These are phyloP conservation scores for Forsythia viridissima DNA, from an alignment of 257 asterid genomes.

Conservation along the genomic window DNA sequence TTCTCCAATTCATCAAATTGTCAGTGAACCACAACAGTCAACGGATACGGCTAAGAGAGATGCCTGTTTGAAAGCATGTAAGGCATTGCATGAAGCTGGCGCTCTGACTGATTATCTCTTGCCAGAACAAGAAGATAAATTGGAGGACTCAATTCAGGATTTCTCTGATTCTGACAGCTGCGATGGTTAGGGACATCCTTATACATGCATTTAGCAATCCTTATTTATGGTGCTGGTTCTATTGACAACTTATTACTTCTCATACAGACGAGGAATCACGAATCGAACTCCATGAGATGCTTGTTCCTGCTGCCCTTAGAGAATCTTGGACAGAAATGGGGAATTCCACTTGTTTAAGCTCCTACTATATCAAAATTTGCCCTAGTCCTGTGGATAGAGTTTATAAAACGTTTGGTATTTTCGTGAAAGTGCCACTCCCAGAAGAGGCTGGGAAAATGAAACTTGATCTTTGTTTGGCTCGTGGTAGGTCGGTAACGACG, in stretches of 20 bases:
- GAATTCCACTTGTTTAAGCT: slow-evolving; percentile 48
- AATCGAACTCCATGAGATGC: slow-evolving; percentile 88
- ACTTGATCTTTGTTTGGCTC: slow-evolving; percentile 78
- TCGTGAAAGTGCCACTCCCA: slow-evolving; percentile 75
- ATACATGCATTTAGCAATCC: slow-evolving; percentile 20
- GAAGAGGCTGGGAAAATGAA: slow-evolving; percentile 79
- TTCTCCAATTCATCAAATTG: slow-evolving; percentile 76
- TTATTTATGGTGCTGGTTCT: slow-evolving; percentile 10
- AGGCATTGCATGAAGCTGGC: slow-evolving; percentile 79
- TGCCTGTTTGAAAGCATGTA: slow-evolving; percentile 94
- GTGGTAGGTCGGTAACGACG: slow-evolving; percentile 81
- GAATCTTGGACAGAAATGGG: slow-evolving; percentile 59
- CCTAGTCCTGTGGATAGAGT: slow-evolving; percentile 80
- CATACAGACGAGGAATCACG: slow-evolving; percentile 67
- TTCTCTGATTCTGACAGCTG: slow-evolving; percentile 58
- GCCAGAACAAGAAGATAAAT: slow-evolving; percentile 64
- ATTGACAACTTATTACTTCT: slow-evolving; percentile 18
- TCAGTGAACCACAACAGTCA: slow-evolving; percentile 68
- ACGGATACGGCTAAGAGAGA: slow-evolving; percentile 77
- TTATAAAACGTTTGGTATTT: slow-evolving; percentile 79
- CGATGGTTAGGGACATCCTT: slow-evolving; percentile 55
- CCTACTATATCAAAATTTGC: slow-evolving; percentile 62
- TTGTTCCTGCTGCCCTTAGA: slow-evolving; percentile 79
- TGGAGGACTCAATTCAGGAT: slow-evolving; percentile 48
- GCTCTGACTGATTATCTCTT: slow-evolving; percentile 90